Percentiles rank a stretch among this genome's conserved stretches.
Conservation (phyloP, 306 rosid genomes). For the Coriaria nepalensis region DNA sequence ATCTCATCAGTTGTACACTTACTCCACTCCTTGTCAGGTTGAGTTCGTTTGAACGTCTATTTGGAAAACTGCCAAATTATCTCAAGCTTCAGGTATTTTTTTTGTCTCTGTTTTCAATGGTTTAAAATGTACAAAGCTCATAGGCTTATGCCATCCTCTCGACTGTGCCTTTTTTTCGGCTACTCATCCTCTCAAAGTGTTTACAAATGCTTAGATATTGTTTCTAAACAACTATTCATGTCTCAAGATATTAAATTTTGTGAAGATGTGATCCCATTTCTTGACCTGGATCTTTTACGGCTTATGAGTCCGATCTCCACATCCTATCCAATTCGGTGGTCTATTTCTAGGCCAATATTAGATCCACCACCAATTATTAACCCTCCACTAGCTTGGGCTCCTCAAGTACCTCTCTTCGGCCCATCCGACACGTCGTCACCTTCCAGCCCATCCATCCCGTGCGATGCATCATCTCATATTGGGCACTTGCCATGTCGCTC, state of each 20-base stretch:
- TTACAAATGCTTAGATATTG: not conserved
- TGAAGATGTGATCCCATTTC: not conserved
- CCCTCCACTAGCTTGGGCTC: too few relatives aligned
- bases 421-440: too few relatives aligned
- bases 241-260: not conserved
- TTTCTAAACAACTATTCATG: not conserved
- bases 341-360: too few relatives aligned
- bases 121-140: not conserved
- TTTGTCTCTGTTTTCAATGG: not conserved
- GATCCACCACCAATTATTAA: too few relatives aligned
- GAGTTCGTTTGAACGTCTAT: not conserved
- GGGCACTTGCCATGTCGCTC: too few relatives aligned
- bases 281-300: too few relatives aligned
- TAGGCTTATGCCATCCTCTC: not conserved
- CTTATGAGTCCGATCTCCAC: too few relatives aligned
- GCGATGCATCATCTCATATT: too few relatives aligned
- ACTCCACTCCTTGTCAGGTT: not conserved
- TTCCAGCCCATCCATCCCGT: too few relatives aligned
- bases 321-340: too few relatives aligned
- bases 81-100: not conserved
- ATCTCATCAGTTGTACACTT: not conserved
- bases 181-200: not conserved
- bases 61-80: too few relatives aligned
- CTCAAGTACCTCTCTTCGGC: too few relatives aligned
- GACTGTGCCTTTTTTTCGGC: not conserved